Percentiles rank a stretch among this genome's conserved stretches.
Evolutionary conservation across 352 stramenopile species (phyloP).

Genomic region (Phytophthora pinifolia): DNA sequence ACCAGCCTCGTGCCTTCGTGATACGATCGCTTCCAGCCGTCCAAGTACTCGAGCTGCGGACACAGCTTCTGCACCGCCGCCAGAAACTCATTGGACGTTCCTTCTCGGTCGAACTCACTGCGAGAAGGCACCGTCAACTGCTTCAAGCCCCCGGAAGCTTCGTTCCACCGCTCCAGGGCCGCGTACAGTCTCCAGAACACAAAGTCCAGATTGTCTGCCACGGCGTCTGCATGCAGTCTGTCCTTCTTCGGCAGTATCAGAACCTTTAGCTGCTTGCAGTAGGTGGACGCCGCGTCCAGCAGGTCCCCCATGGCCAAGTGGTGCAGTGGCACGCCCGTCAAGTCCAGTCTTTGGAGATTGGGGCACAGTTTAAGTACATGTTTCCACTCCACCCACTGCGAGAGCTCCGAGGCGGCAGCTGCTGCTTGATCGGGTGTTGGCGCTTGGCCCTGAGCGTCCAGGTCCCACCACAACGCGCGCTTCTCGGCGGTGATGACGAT

Average conservation of each 20-base stretch:
- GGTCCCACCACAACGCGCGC: conserved; percentile 38
- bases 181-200: conserved; percentile 37
- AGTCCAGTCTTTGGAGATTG: conserved; percentile 43
- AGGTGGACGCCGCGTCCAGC: conserved; percentile 31
- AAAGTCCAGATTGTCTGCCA: conserved; percentile 44
- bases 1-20: conserved; percentile 37
- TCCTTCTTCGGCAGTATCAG: conserved; percentile 45
- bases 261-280: conserved; percentile 36
- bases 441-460: conserved; percentile 17
- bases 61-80: conserved; percentile 33
- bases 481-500: conserved; percentile 31
- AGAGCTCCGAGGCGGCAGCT: conserved; percentile 11
- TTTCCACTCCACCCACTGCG: conserved; percentile 49
- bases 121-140: conserved; percentile 40
- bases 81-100: conserved; percentile 40
- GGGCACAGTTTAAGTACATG: conserved; percentile 34
- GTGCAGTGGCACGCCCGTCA: conserved; percentile 41
- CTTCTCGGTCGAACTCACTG: conserved; percentile 35
- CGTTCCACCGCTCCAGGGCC: conserved; percentile 33
- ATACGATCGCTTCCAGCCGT: conserved; percentile 68
- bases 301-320: conserved; percentile 42
- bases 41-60: conserved; percentile 57
- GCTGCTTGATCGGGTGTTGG: not conserved
- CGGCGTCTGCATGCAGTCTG: conserved; percentile 24
- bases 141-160: conserved; percentile 24